These are phyloP conservation scores for Mortierella sp. DNA, from an alignment of 371 early-diverging fungal species.

Conservation along the genomic window DNA sequence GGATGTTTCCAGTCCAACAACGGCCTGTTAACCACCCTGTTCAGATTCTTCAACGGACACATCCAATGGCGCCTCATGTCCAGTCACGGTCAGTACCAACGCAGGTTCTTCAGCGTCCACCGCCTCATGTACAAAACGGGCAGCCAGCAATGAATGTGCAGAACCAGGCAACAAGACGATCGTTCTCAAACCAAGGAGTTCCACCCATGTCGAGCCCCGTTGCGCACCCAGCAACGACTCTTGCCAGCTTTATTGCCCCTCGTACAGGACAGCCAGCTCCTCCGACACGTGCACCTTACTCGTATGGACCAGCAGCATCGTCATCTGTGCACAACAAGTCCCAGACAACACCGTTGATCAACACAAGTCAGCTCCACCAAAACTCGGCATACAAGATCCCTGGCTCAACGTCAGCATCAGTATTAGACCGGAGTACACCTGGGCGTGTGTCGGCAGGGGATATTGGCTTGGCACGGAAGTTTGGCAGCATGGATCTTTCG, in stretches of 20 bases:
- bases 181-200: conserved; percentile 30
- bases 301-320: conserved; percentile 41
- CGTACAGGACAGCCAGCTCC: conserved; percentile 40
- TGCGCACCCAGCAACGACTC: conserved; percentile 32
- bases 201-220: conserved; percentile 30
- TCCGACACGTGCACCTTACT: conserved; percentile 43
- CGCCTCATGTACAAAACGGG: conserved; percentile 17
- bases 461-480: conserved; percentile 28
- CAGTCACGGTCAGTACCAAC: conserved; percentile 51
- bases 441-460: conserved; percentile 22
- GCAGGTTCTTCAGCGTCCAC: conserved; percentile 54
- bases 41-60: conserved; percentile 52
- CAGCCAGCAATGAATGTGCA: conserved; percentile 15
- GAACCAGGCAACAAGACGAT: conserved; percentile 20
- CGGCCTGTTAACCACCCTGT: conserved; percentile 44
- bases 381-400: conserved; percentile 10
- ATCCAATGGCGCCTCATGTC: conserved; percentile 41
- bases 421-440: conserved; percentile 20
- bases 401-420: conserved; percentile 16
- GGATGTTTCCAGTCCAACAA: conserved; percentile 23
- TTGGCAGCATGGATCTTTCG: conserved; percentile 44
- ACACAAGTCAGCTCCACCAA: conserved; percentile 16
- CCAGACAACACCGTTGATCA: conserved; percentile 23
- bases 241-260: conserved; percentile 47
- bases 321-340: conserved; percentile 16